Evolutionary conservation across 495 filamentous ascomycete species (phyloP).

Genomic region (Penicillium waksmanii): DNA sequence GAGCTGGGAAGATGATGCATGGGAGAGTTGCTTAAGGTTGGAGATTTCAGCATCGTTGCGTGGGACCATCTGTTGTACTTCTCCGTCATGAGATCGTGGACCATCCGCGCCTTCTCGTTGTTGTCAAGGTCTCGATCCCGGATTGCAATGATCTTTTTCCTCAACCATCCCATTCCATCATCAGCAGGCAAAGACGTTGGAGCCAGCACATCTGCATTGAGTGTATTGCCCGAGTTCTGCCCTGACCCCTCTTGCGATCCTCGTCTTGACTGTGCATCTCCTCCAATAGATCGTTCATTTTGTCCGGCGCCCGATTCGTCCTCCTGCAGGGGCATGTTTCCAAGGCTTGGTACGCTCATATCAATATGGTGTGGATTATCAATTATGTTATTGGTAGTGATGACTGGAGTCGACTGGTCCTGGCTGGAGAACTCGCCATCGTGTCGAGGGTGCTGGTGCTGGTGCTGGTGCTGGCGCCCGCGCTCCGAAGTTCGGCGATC

Average conservation of each 20-base stretch:
- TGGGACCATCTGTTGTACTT: slow-evolving; percentile 65
- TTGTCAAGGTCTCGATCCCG: slow-evolving; percentile 63
- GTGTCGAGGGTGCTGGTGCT: slow-evolving; percentile 8
- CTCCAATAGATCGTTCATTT: not conserved
- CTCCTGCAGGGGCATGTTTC: not conserved
- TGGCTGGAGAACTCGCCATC: slow-evolving; percentile 10
- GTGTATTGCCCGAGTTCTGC: slow-evolving; percentile 5
- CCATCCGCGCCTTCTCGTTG: slow-evolving; percentile 76
- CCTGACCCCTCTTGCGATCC: not conserved
- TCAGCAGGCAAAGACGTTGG: slow-evolving; percentile 74
- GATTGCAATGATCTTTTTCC: slow-evolving; percentile 78
- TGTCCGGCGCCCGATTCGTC: not conserved
- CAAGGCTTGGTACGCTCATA: not conserved
- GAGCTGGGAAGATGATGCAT: slow-evolving; percentile 41
- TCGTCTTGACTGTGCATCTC: slow-evolving; percentile 1
- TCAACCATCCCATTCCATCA: slow-evolving; percentile 82
- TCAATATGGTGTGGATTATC: not conserved
- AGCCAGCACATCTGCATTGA: slow-evolving; percentile 20
- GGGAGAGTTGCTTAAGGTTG: slow-evolving; percentile 37
- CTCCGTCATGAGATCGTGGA: slow-evolving; percentile 84
- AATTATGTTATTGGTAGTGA: not conserved
- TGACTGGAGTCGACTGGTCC: not conserved
- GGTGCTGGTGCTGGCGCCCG: slow-evolving; percentile 4
- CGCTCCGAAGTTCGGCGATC: slow-evolving; percentile 29
- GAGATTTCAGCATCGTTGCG: slow-evolving; percentile 34